Evolutionary conservation across 352 stramenopile genomes (phyloP).

Genomic region (Pythium vanterpoolii): DNA sequence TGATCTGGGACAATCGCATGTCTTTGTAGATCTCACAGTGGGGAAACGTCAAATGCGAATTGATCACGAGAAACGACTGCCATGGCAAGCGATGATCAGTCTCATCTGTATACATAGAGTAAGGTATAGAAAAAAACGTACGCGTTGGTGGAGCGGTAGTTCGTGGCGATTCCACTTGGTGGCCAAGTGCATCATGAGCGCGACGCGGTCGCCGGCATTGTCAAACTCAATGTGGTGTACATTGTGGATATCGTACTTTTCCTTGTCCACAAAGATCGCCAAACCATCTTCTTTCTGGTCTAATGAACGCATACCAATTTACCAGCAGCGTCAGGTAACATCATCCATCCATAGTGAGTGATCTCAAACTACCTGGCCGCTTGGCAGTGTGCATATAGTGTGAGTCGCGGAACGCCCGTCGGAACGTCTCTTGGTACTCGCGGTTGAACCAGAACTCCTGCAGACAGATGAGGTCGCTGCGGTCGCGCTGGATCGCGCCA

Average conservation of each 20-base stretch:
- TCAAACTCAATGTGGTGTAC: constrained; percentile 71
- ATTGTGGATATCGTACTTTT: constrained; percentile 76
- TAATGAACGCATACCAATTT: constrained; percentile 1
- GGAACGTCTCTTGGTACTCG: constrained; percentile 73
- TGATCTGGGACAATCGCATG: constrained; percentile 77
- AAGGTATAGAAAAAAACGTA: too few relatives aligned
- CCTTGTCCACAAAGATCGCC: constrained; percentile 70
- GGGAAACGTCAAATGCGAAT: constrained; percentile 84
- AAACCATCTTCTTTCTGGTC: constrained; percentile 77
- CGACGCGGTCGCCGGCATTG: constrained; percentile 76
- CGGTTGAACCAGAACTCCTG: constrained; percentile 86
- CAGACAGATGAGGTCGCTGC: constrained; percentile 75
- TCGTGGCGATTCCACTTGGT: constrained; percentile 71
- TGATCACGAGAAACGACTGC: constrained; percentile 77
- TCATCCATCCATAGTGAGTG: background rate
- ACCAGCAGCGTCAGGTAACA: background rate
- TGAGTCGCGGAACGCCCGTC: constrained; percentile 48
- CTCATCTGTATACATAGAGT: too few relatives aligned
- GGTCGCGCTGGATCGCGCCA: constrained; percentile 63
- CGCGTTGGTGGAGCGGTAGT: constrained; percentile 45
- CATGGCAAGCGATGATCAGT: too few relatives aligned
- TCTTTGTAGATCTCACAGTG: constrained; percentile 78
- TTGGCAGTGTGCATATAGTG: constrained; percentile 78
- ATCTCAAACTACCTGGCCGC: constrained; percentile 34
- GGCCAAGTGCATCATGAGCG: constrained; percentile 77